Base-by-base conservation (phyloP, 768 basidiomycete genomes). In the Lactifluus rugatus region DNA sequence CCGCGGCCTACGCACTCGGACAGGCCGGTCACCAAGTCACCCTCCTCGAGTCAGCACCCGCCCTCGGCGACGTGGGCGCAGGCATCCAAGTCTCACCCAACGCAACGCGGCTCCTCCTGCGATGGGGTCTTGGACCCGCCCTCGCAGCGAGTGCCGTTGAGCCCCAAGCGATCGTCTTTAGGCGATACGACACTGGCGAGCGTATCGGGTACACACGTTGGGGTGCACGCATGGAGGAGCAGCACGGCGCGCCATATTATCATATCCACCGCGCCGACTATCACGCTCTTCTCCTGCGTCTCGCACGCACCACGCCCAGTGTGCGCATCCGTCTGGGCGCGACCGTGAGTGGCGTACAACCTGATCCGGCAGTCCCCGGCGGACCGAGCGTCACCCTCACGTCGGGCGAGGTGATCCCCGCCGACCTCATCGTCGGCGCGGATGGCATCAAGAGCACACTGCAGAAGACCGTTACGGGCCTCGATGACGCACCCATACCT, bases 371-470 rank as follows among this genome's bases (percentile, higher is more conserved):
- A 2, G 62, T 56, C 2, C 26, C 10, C 5, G 61, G 61, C 6
- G 61, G 63, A 1, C 72, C 73, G 1, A 68, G 66, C 13, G 61
- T 74, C 11, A 74, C 72, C 5, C 71, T 76, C 28, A 58, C 60
- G 13, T 62, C 62, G 9, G 74, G 74, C 2, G 71, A 73, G 54
- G 71, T 74, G 28, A 47, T 76, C 31, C 45, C 65, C 17, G 71
- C 70, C 1, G 74, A 76, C 46, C 49, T 75, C 2, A 65, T 76
- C 50, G 63, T 76, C 23, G 74, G 70, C 9, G 28, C 28, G 28
- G 74, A 73, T 52, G 73, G 72, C 32, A 69, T 79, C 50, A 82
- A 78, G 68, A 82, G 81, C 63, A 60, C 69, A 17, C 63, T 81
- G 1, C 77, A 77, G 63, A 70, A 77, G 32, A 74, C 79, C 34